phyloP scores from a whole-genome alignment of 2,329 filamentous ascomycete species.

The Diaporthe sp. region DNA sequence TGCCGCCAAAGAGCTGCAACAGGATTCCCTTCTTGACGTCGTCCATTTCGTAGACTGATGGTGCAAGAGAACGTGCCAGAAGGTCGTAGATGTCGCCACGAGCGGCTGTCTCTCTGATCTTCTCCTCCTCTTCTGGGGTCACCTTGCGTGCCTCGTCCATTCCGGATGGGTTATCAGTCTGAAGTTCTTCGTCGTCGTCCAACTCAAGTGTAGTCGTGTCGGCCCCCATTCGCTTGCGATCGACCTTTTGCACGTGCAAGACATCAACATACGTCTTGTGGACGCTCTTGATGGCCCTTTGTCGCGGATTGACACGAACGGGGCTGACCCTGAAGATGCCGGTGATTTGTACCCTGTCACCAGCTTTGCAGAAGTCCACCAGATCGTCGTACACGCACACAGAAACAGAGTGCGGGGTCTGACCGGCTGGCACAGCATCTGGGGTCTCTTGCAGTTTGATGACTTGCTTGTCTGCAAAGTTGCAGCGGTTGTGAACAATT shows the following conservation, averaged over 20 bases:
- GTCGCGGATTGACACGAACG: conserved; percentile 92
- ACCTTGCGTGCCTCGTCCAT: conserved; percentile 89
- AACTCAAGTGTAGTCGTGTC: conserved; percentile 91
- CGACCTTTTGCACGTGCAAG: conserved; percentile 94
- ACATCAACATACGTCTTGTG: conserved; percentile 99
- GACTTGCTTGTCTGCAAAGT: conserved; percentile 97
- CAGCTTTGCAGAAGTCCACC: conserved; percentile 97
- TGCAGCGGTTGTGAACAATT: conserved; percentile 95
- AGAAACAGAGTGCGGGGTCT: conserved; percentile 97
- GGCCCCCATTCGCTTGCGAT: conserved; percentile 93
- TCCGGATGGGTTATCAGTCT: conserved; percentile 71
- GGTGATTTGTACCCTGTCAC: conserved; percentile 95
- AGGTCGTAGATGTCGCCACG: conserved; percentile 94
- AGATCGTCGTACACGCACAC: conserved; percentile 97
- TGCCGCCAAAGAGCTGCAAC: conserved; percentile 95
- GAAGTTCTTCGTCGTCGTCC: conserved; percentile 77
- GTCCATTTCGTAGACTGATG: conserved; percentile 97
- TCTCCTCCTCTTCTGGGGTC: conserved; percentile 87
- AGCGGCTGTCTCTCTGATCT: conserved; percentile 84
- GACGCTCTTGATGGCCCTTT: conserved; percentile 91
- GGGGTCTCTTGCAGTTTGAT: conserved; percentile 99
- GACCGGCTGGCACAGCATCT: conserved; percentile 92
- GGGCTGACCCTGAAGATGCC: conserved; percentile 97
- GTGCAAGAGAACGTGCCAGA: conserved; percentile 89
- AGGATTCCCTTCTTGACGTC: conserved; percentile 99